Conservation (phyloP, 163 green algal genomes). For the Chlorella variabilis region DNA sequence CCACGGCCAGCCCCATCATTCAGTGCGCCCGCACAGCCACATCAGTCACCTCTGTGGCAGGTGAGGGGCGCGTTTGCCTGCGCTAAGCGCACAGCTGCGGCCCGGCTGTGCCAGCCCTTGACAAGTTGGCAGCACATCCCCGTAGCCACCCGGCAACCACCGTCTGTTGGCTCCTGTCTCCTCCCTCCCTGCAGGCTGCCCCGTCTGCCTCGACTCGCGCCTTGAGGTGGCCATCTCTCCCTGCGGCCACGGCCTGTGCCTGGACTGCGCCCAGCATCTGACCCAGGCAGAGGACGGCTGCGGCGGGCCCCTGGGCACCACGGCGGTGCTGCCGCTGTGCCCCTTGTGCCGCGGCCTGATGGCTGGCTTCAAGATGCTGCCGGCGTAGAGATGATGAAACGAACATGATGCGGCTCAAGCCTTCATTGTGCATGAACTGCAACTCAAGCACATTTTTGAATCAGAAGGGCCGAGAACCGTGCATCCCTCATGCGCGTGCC, state of each 20-base stretch:
- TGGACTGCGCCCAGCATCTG: constrained; percentile 43
- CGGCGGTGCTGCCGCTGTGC: constrained; percentile 21
- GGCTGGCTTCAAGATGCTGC: constrained; percentile 18
- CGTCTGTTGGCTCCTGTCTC: neutral
- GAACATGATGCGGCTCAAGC: no score
- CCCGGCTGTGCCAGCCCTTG: neutral
- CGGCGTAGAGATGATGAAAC: no score
- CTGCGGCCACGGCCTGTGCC: constrained; percentile 48
- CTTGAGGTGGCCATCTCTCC: constrained; percentile 1
- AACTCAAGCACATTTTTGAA: no score
- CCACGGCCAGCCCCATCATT: neutral
- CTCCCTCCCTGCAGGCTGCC: constrained; percentile 26
- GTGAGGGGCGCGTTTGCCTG: neutral
- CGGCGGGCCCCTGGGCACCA: neutral
- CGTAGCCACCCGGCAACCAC: no score
- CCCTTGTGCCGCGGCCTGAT: constrained; percentile 45
- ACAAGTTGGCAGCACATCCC: no score
- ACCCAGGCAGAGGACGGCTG: neutral
- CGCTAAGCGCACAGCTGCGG: no score
- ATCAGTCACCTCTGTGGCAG: constrained; percentile 16
- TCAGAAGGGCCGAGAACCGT: no score
- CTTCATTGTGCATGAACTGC: no score
- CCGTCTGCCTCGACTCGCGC: constrained; percentile 39
- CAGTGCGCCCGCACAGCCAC: neutral
- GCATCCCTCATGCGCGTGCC: no score